These are phyloP conservation scores for Crithidia thermophila DNA, from an alignment of 208 protist genomes.

Conservation along the genomic window DNA sequence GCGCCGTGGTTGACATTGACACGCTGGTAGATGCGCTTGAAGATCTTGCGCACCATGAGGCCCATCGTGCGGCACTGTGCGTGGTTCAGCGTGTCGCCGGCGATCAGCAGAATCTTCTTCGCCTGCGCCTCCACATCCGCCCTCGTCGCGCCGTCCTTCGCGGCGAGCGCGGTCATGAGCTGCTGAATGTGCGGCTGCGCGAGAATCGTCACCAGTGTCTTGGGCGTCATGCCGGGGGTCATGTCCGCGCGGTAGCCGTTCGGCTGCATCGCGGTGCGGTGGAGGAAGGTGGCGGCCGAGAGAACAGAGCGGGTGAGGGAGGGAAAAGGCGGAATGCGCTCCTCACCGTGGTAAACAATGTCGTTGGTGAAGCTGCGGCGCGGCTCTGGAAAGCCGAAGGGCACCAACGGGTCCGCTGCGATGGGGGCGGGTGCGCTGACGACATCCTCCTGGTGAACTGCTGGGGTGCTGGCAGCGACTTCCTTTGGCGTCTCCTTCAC, in stretches of 20 bases:
- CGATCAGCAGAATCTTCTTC: constrained; percentile 57
- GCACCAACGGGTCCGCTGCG: not conserved
- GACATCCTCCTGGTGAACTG: not conserved
- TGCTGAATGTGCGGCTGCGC: constrained; percentile 54
- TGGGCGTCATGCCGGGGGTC: constrained; percentile 56
- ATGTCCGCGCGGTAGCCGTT: constrained; percentile 45
- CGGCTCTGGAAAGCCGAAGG: constrained; percentile 43
- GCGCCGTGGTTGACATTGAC: constrained; percentile 65
- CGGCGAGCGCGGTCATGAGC: constrained; percentile 46
- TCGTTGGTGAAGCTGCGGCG: constrained; percentile 64
- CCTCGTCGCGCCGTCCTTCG: constrained; percentile 38
- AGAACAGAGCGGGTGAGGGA: constrained; percentile 36
- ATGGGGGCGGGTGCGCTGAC: too few relatives aligned
- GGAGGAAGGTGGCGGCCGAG: constrained; percentile 38
- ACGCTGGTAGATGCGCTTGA: constrained; percentile 68
- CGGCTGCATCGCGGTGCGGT: constrained; percentile 45
- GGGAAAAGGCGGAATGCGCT: constrained; percentile 39
- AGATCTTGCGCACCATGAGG: constrained; percentile 54
- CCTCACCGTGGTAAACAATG: constrained; percentile 44
- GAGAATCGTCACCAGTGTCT: constrained; percentile 54
- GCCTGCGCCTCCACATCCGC: constrained; percentile 55
- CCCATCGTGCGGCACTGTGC: constrained; percentile 55
- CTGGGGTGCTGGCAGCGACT: not conserved
- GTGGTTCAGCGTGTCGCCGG: constrained; percentile 81
- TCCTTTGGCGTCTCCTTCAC: not conserved